A percentile compares a stretch with the other conserved stretches of the same genome.
These are phyloP conservation scores for Bipolaris victoriae DNA, from an alignment of 2,329 filamentous ascomycete genomes.

Conservation along the genomic window DNA sequence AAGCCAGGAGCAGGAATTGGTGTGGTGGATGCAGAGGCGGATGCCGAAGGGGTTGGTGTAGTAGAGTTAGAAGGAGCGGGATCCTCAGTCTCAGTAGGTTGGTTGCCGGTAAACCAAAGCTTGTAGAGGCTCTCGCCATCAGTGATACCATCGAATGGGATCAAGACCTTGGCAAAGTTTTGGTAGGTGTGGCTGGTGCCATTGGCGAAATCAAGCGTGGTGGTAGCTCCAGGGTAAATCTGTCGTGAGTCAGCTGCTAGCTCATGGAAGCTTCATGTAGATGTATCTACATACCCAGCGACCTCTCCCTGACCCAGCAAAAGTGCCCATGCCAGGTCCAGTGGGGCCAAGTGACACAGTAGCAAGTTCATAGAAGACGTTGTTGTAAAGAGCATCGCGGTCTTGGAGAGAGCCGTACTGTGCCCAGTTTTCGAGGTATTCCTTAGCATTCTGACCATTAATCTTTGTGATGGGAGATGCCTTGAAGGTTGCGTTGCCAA, in stretches of 20 bases:
- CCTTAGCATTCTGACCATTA: not conserved
- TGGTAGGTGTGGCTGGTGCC: slow-evolving; percentile 50
- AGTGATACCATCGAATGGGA: slow-evolving; percentile 51
- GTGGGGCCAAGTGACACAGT: slow-evolving; percentile 19
- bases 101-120: slow-evolving; percentile 40
- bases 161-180: slow-evolving; percentile 54
- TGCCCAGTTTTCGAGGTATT: slow-evolving; percentile 50
- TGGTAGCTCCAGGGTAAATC: slow-evolving; percentile 53
- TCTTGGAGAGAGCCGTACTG: slow-evolving; percentile 60
- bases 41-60: not conserved
- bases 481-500: not conserved
- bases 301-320: slow-evolving; percentile 53
- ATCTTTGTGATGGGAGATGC: slow-evolving; percentile 2
- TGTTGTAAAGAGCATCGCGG: slow-evolving; percentile 63
- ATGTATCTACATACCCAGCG: slow-evolving; percentile 19
- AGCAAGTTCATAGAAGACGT: slow-evolving; percentile 55
- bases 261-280: too few species aligned
- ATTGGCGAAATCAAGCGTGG: slow-evolving; percentile 55
- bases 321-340: slow-evolving; percentile 43
- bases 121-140: slow-evolving; percentile 53
- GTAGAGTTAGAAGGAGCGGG: not conserved
- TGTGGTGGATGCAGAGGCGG: slow-evolving; percentile 12
- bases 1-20: slow-evolving; percentile 51
- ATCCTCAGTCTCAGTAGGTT: slow-evolving; percentile 17
- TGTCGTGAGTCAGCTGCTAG: not conserved